Conservation (phyloP, 2,329 filamentous ascomycete species). For the Coniochaeta prunicola region DNA sequence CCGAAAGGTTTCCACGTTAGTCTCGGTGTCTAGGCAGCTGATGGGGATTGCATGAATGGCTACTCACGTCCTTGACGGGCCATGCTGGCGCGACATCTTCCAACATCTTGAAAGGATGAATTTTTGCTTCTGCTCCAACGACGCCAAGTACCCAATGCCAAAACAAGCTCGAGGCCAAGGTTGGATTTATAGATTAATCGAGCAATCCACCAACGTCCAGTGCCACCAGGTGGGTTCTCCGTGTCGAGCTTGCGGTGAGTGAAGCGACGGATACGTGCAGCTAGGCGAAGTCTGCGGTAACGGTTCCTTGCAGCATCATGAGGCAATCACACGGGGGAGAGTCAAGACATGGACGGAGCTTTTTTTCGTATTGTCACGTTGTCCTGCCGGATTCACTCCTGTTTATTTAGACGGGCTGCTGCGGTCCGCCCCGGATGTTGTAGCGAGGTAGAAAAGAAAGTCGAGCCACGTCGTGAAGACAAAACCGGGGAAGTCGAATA, state of each 20-base stretch:
- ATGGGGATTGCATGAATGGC: neutral
- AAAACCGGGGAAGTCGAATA: conserved; percentile 11
- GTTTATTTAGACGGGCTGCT: neutral
- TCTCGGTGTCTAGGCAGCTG: no score
- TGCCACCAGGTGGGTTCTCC: neutral
- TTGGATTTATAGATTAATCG: neutral
- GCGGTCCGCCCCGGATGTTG: neutral
- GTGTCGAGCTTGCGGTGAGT: neutral
- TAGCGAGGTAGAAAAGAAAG: neutral
- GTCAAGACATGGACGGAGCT: neutral
- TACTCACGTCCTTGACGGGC: conserved; percentile 42
- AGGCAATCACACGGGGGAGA: neutral
- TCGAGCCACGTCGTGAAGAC: neutral
- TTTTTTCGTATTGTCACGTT: neutral
- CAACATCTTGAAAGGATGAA: conserved; percentile 26
- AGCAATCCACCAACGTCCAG: conserved; percentile 2
- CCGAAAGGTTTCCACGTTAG: neutral
- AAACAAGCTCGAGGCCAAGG: neutral
- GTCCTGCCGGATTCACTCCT: neutral
- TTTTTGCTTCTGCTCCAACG: neutral
- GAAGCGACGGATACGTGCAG: conserved; percentile 13
- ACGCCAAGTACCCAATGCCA: neutral
- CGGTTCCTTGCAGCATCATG: conserved; percentile 14
- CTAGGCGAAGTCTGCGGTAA: conserved; percentile 6
- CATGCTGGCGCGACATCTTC: conserved; percentile 34